Evolutionary conservation across 805 yeast species (phyloP), one percentile per base, ranked within the genome.

Genomic region (Tetrapisispora fleetii): DNA sequence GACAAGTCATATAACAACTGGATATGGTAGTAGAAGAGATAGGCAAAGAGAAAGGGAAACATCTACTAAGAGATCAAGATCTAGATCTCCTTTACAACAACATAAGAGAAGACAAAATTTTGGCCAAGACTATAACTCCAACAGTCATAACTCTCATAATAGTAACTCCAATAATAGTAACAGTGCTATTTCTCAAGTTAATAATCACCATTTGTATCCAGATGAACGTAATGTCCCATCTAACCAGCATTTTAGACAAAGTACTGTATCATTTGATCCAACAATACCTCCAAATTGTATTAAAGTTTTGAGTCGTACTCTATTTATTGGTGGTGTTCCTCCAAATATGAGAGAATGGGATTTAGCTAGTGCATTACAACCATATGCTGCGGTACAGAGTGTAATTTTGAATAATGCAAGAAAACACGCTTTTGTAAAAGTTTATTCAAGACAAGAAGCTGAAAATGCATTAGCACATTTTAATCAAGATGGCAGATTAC

Each of bases 341-440:
- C 79, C 78, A 49, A 70, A 76, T 51, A 89, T 87, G 90, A 82
- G 78, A 55, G 95, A 90, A 58, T 69, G 73, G 48, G 84, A 81
- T 49, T 72, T 93, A 35, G 77, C 84, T 2, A 72, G 78, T 18
- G 78, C 82, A 19, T 73, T 93, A 57, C 80, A 84, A 64, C 95
- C 95, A 11, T 85, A 74, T 60, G 96, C 95, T 14, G 93, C 85
- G 58, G 95, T 91, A 18, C 99, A 93, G 69, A 82, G 95, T 54
- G 84, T 87, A 24, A 86, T 91, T 48, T 71, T 90, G 62, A 88
- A 91, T 69, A 78, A 79, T 54, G 95, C 88, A 55, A 81, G 95
- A 70, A 88, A 85, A 59, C 98, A 93, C 68, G 99, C 98, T 0
- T 93, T 93, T 62, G 95, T 91, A 42, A 93, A 93, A 68, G 95